A percentile compares a stretch with the other conserved stretches of the same genome.
Conservation (phyloP, 495 filamentous ascomycete genomes). For the Podospora fimiseda region DNA sequence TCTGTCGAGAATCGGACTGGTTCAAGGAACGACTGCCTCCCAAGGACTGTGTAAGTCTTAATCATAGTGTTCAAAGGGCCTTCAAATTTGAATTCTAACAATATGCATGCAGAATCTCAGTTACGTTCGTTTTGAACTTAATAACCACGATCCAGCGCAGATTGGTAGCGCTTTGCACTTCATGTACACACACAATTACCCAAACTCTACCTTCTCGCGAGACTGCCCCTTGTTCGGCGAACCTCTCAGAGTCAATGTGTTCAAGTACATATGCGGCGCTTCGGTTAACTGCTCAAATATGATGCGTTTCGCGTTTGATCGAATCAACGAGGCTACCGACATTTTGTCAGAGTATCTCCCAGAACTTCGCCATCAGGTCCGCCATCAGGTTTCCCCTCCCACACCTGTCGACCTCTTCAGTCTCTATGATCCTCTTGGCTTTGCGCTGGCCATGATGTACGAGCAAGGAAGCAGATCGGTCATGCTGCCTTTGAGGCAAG, state of each 20-base stretch:
- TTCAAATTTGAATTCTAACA: not conserved
- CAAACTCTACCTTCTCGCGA: not conserved
- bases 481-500: constrained; percentile 10
- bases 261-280: constrained; percentile 16
- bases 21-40: constrained; percentile 11
- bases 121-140: constrained; percentile 6
- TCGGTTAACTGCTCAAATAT: constrained; percentile 5
- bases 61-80: not conserved
- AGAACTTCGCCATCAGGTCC: not conserved
- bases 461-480: constrained; percentile 7
- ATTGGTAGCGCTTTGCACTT: constrained; percentile 15
- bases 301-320: constrained; percentile 8
- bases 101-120: not conserved
- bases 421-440: constrained; percentile 10
- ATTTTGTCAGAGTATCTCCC: not conserved
- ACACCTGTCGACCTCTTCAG: constrained; percentile 3
- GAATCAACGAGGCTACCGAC: constrained; percentile 6
- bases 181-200: constrained; percentile 21
- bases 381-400: not conserved
- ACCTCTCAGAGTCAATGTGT: constrained; percentile 3
- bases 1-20: constrained; percentile 14
- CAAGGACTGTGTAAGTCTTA: constrained; percentile 12
- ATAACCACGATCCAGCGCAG: not conserved
- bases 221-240: constrained; percentile 3
- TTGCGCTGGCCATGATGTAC: constrained; percentile 12